phyloP scores from a whole-genome alignment of 768 basidiomycete species.

The Hortiboletus flavorubellus region DNA sequence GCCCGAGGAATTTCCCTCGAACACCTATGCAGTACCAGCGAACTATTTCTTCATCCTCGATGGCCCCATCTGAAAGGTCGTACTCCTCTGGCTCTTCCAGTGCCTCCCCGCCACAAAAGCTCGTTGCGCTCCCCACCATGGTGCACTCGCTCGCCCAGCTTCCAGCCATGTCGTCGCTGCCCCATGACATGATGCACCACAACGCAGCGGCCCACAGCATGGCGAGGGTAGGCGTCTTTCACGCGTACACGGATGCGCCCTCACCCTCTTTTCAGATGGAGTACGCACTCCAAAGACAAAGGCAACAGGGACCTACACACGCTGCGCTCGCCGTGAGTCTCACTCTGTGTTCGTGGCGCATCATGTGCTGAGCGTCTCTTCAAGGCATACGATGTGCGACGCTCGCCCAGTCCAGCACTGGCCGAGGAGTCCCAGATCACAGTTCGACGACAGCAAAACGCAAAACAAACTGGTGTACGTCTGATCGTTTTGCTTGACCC shows the following conservation, averaged over 20 bases:
- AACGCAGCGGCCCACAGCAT: slow-evolving; percentile 29
- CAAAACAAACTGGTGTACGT: slow-evolving; percentile 23
- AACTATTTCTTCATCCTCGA: slow-evolving; percentile 30
- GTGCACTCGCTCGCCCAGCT: slow-evolving; percentile 31
- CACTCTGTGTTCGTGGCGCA: not conserved
- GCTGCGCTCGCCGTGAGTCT: slow-evolving; percentile 25
- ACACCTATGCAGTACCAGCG: slow-evolving; percentile 32
- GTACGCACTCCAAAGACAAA: slow-evolving; percentile 29
- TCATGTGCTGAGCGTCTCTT: not conserved
- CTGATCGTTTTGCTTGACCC: not conserved
- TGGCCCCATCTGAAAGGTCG: slow-evolving; percentile 32
- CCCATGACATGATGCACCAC: slow-evolving; percentile 32
- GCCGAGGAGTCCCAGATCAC: slow-evolving; percentile 33
- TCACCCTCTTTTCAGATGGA: slow-evolving; percentile 29
- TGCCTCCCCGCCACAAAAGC: slow-evolving; percentile 28
- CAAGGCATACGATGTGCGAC: slow-evolving; percentile 30
- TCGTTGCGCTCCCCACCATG: slow-evolving; percentile 32
- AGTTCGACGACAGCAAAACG: slow-evolving; percentile 28
- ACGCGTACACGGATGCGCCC: not conserved
- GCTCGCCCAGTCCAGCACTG: slow-evolving; percentile 32
- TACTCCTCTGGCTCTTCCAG: slow-evolving; percentile 32
- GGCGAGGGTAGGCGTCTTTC: slow-evolving; percentile 23
- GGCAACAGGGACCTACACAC: slow-evolving; percentile 25
- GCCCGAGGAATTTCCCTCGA: slow-evolving; percentile 7
- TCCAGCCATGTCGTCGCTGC: slow-evolving; percentile 31